phyloP scores from a whole-genome alignment of 2,329 filamentous ascomycete species.

The Sporothrix mexicana region DNA sequence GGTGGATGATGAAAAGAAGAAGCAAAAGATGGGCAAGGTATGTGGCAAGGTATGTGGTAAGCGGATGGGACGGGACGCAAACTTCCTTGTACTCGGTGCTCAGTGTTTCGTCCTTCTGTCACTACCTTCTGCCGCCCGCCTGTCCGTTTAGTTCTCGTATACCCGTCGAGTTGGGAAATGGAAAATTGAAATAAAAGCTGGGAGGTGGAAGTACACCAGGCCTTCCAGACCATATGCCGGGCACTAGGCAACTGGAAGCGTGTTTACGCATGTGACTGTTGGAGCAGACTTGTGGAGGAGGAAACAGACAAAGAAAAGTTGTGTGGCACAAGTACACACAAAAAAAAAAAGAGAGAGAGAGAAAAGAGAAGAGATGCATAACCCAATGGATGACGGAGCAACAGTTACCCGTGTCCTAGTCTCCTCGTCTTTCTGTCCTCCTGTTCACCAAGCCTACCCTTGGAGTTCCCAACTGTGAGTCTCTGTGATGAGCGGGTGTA shows the following conservation, averaged over 20 bases:
- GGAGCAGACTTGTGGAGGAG: no score
- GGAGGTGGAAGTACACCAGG: no score
- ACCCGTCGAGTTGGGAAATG: neutral
- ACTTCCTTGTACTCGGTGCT: neutral
- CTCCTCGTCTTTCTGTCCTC: neutral
- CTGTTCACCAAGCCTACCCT: neutral
- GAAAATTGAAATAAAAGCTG: neutral
- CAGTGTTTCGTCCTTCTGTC: constrained; percentile 26
- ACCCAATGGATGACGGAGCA: neutral
- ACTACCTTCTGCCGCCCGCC: constrained; percentile 15
- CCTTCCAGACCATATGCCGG: no score
- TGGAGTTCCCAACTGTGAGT: constrained; percentile 18
- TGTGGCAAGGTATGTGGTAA: neutral
- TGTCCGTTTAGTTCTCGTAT: neutral
- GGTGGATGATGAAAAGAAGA: neutral
- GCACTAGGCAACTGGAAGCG: no score
- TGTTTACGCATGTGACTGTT: no score
- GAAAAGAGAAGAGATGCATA: neutral
- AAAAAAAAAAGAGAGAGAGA: no score
- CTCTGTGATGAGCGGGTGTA: constrained; percentile 27
- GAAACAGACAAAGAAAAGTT: no score
- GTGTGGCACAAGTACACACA: no score
- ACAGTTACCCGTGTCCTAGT: neutral
- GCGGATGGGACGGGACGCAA: neutral
- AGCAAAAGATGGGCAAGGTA: neutral